Evolutionary conservation across 2,329 filamentous ascomycete species (phyloP), one percentile per base, ranked within the genome.

Genomic region (Juglanconis oblonga): DNA sequence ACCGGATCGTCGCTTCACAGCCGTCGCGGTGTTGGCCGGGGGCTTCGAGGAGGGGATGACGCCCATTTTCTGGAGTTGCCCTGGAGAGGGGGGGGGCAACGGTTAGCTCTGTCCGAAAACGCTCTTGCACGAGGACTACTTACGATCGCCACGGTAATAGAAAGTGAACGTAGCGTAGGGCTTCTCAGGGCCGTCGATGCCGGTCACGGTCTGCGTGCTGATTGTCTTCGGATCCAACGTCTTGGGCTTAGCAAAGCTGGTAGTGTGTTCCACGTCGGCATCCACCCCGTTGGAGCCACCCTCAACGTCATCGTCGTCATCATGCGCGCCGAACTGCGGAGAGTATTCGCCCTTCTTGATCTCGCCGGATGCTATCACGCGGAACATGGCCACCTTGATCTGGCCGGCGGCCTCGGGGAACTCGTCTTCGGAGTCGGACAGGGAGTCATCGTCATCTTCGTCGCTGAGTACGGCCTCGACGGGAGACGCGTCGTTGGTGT

Each of bases 311-410:
- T 97, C 92, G 64, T 97, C 93, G 64, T 97, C 94, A 69, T 98
- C 95, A 68, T 98, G 92, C 3, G 94, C 94, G 72, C 97, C 93
- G 65, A 98, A 98, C 70, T 98, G 95, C 11, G 95, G 95, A 1
- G 93, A 97, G 74, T 98, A 99, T 75, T 99, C 95, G 64, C 95
- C 95, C 71, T 93, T 91, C 77, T 97, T 98, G 71, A 99, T 96
- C 74, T 98, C 95, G 13, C 95, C 95, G 6, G 92, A 97, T 2
- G 95, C 95, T 50, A 98, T 81, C 8, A 99, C 95, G 33, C 95
- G 87, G 75, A 97, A 98, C 78, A 99, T 87, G 64, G 94, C 92
- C 17, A 99, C 92, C 77, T 98, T 98, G 79, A 99, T 99, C 77
- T 99, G 95, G 9, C 95, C 95, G 5, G 95, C 90, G 10, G 95